Conservation (phyloP, 305 asterid species). For the Rubia peregrina region DNA sequence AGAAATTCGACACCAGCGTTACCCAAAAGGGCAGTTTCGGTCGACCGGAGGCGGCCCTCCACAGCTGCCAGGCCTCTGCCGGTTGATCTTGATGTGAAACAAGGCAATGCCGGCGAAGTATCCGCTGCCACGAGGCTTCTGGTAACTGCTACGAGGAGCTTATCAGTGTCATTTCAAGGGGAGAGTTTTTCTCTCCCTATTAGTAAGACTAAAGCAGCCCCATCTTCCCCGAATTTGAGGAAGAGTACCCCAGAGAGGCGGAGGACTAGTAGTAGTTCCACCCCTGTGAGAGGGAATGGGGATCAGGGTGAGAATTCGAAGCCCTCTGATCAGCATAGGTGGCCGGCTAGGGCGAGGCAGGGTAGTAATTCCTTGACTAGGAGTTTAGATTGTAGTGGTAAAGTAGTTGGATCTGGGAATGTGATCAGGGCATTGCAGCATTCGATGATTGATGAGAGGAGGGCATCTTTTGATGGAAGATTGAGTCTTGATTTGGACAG, state of each 20-base stretch:
- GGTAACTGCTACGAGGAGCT: conserved; percentile 72
- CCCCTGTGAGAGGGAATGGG: conserved; percentile 61
- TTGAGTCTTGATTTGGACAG: conserved; percentile 52
- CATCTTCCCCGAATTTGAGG: conserved; percentile 63
- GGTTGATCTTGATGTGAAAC: conserved; percentile 56
- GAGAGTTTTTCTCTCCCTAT: conserved; percentile 79
- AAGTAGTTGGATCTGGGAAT: conserved; percentile 51
- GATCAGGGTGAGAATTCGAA: conserved; percentile 64
- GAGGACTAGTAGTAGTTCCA: conserved; percentile 30
- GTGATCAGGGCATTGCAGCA: conserved; percentile 44
- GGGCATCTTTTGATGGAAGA: conserved; percentile 56
- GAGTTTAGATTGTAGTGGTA: conserved; percentile 55
- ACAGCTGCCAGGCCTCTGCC: conserved; percentile 38
- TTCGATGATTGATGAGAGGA: conserved; percentile 62
- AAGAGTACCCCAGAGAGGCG: conserved; percentile 64
- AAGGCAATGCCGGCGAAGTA: conserved; percentile 37
- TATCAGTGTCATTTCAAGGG: conserved; percentile 91
- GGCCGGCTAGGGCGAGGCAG: conserved; percentile 69
- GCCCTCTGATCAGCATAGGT: conserved; percentile 69
- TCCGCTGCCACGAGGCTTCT: conserved; percentile 75
- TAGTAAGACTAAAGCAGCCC: conserved; percentile 71
- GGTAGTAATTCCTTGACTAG: conserved; percentile 40
- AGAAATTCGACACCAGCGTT: conserved; percentile 45
- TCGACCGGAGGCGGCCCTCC: conserved; percentile 57
- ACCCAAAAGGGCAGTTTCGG: conserved; percentile 77